Percentiles rank a stretch among this genome's conserved stretches.
These are phyloP conservation scores for Conticribra weissflogii DNA, from an alignment of 108 stramenopile species.

Conservation along the genomic window DNA sequence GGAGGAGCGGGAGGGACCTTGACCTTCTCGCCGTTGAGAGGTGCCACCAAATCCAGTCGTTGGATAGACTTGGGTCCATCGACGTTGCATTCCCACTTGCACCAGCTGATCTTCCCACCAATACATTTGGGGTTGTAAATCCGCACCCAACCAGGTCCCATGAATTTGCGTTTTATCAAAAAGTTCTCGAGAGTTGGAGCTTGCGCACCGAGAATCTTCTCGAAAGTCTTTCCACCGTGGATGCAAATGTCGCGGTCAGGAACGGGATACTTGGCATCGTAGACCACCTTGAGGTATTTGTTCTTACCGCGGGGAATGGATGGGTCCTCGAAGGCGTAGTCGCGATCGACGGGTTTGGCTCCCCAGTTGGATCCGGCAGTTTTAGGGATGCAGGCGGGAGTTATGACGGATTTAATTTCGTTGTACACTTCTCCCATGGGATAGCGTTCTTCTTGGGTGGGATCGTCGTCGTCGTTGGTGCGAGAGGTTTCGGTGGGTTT, in stretches of 20 bases:
- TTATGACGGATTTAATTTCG: constrained; percentile 73
- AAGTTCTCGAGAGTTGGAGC: constrained; percentile 92
- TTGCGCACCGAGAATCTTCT: constrained; percentile 88
- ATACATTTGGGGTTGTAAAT: constrained; percentile 66
- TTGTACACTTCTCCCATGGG: constrained; percentile 82
- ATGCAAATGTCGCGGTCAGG: constrained; percentile 67
- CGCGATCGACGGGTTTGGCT: constrained; percentile 87
- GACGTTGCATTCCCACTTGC: constrained; percentile 86
- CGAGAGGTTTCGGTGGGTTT: constrained; percentile 3
- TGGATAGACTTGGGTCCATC: constrained; percentile 81
- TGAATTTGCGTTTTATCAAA: constrained; percentile 93
- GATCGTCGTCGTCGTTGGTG: constrained; percentile 6
- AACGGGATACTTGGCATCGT: constrained; percentile 88
- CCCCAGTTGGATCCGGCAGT: constrained; percentile 76
- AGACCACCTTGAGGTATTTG: constrained; percentile 95
- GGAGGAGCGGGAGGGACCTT: constrained; percentile 78
- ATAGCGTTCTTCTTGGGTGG: constrained; percentile 43
- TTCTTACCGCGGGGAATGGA: constrained; percentile 92
- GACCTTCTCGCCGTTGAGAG: constrained; percentile 24
- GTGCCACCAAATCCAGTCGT: constrained; percentile 56
- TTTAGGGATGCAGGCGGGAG: constrained; percentile 82
- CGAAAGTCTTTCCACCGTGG: constrained; percentile 80
- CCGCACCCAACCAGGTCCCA: constrained; percentile 98
- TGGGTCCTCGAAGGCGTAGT: constrained; percentile 96
- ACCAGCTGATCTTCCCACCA: constrained; percentile 73